Base-by-base conservation (phyloP, 768 basidiomycete genomes). In the Vishniacozyma victoriae region DNA sequence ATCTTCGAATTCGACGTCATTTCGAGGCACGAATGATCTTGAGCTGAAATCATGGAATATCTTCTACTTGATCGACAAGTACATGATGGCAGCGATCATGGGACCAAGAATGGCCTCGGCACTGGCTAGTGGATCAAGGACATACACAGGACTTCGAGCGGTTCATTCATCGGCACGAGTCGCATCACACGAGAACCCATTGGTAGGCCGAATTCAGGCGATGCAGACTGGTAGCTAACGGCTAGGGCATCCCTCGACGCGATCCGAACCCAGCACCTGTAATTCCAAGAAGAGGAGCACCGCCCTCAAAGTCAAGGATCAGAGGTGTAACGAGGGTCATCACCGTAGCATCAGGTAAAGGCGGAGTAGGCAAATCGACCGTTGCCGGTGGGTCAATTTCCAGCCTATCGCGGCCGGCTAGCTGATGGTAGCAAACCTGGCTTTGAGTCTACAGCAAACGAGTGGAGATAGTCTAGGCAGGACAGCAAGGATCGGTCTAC, bases 351-450 rank as follows among this genome's bases (percentile, higher is more conserved):
- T 88, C 86, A 55, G 92, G 90, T 4, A 96, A 96, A 66, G 93
- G 93, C 20, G 92, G 92, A 1, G 92, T 95, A 15, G 92, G 92
- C 15, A 97, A 95, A 73, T 90, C 87, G 53, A 96, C 90, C 0
- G 76, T 96, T 25, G 87, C 91, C 47, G 85, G 90, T 91, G 53
- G 24, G 29, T 33, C 29, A 33, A n/a, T 33, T 9, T 9, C 29
- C 9, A 33, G 9, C 29, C 29, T 9, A 33, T 1, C 23, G 19
- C 13, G 24, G 15, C 14, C 13, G 25, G 12, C 11, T 31, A 1
- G 3, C 11, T 39, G 36, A 24, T 25, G 1, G 38, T 4, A 45
- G 55, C 54, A 50, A 52, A 54, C 29, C 44, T 46, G 86, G 3
- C 84, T 84, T 50, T 80, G 82, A 7, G 79, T 87, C 15, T 83